Conservation (phyloP, 108 stramenopile species). For the Skeletonema marinoi region DNA sequence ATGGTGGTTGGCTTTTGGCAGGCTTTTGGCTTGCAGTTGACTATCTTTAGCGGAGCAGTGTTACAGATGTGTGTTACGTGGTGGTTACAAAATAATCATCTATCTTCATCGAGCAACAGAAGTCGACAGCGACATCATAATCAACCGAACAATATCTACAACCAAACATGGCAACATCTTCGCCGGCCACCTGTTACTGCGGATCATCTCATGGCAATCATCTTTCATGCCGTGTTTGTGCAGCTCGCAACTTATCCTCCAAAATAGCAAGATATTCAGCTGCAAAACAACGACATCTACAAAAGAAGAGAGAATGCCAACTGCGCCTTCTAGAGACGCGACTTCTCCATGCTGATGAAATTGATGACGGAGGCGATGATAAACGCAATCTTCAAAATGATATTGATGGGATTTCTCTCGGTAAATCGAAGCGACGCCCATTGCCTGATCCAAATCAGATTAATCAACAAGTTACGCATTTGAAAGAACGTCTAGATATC, state of each 20-base stretch:
- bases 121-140: no score
- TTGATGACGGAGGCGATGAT: neutral
- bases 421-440: neutral
- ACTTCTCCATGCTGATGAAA: neutral
- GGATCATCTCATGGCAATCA: neutral
- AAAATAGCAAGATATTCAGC: constrained; percentile 16
- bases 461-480: constrained; percentile 6
- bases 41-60: no score
- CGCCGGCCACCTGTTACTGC: neutral
- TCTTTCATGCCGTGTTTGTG: constrained; percentile 17
- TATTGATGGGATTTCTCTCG: neutral
- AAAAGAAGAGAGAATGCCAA: constrained; percentile 6
- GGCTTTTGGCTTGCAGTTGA: no score
- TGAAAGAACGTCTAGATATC: constrained; percentile 11
- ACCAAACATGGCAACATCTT: neutral
- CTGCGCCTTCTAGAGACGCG: constrained; percentile 25
- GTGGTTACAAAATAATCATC: no score
- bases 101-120: no score
- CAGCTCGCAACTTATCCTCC: constrained; percentile 12
- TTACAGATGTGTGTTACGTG: no score
- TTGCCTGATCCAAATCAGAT: constrained; percentile 39
- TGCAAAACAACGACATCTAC: constrained; percentile 8
- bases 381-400: neutral
- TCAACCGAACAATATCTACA: neutral
- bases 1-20: constrained; percentile 28